Conservation (phyloP, 768 basidiomycete species). For the Gyrodon lividus region DNA sequence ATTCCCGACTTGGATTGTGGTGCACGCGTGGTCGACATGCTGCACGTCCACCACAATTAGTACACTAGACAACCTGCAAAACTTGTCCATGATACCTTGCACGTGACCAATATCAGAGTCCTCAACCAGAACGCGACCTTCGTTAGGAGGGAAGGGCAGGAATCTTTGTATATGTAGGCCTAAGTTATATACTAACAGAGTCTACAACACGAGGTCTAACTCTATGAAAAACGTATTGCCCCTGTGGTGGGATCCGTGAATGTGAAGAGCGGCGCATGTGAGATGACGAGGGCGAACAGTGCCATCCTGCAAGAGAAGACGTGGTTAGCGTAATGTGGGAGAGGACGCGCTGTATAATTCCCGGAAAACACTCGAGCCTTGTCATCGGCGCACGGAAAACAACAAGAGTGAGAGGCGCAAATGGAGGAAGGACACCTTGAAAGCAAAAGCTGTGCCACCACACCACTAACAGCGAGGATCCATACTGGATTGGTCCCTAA, state of each 20-base stretch:
- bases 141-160: not conserved
- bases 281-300: slow-evolving; percentile 30
- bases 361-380: not conserved
- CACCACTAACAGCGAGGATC: slow-evolving; percentile 17
- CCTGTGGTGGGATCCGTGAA: slow-evolving; percentile 34
- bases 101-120: slow-evolving; percentile 27
- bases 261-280: slow-evolving; percentile 32
- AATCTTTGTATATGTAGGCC: not conserved
- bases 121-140: not conserved
- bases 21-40: slow-evolving; percentile 33
- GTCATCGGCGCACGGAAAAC: slow-evolving; percentile 23
- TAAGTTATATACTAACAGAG: slow-evolving; percentile 17
- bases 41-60: slow-evolving; percentile 19
- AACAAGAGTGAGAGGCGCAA: slow-evolving; percentile 14
- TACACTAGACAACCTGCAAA: not conserved
- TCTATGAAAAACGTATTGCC: slow-evolving; percentile 31
- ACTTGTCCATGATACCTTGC: slow-evolving; percentile 21
- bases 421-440: not conserved
- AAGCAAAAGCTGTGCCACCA: slow-evolving; percentile 16
- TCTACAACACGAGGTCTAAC: slow-evolving; percentile 17
- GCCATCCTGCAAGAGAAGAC: slow-evolving; percentile 34
- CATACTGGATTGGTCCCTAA: slow-evolving; percentile 11
- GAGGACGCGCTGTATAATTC: slow-evolving; percentile 4
- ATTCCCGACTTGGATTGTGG: slow-evolving; percentile 14
- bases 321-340: slow-evolving; percentile 26